phyloP scores from a whole-genome alignment of 2,329 filamentous ascomycete species.

The Sporothrix humicola region DNA sequence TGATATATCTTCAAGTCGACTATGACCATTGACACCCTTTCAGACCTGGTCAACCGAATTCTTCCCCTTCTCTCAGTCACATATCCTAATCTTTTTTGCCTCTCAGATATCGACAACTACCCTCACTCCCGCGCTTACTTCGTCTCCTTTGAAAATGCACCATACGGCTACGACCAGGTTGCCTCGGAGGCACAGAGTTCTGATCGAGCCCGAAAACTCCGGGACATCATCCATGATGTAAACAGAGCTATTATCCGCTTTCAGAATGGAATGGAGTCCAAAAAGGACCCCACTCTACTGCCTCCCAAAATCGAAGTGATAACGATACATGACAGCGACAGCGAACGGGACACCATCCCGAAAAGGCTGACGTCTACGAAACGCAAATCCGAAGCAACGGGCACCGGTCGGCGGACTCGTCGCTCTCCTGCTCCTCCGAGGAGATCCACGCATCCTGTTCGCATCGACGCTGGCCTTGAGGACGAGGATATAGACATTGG shows the following conservation, averaged over 20 bases:
- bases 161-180: not conserved
- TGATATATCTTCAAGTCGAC: too few species aligned
- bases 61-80: not conserved
- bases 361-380: too few species aligned
- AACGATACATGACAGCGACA: not conserved
- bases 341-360: not conserved
- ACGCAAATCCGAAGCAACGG: too few species aligned
- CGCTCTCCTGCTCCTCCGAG: too few species aligned
- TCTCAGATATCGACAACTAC: conserved; percentile 22
- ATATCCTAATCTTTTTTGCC: not conserved
- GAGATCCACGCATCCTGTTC: too few species aligned
- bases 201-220: not conserved
- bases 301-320: not conserved
- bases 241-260: not conserved
- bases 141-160: conserved; percentile 8
- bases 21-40: too few species aligned
- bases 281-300: too few species aligned
- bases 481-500: too few species aligned
- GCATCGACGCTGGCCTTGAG: too few species aligned
- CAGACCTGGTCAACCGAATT: too few species aligned
- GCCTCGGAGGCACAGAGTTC: not conserved
- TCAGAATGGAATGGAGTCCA: not conserved
- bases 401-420: too few species aligned
- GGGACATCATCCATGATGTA: not conserved
- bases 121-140: conserved; percentile 1